Base-by-base conservation (phyloP, 768 basidiomycete genomes). In the Boletus eberwhitei region DNA sequence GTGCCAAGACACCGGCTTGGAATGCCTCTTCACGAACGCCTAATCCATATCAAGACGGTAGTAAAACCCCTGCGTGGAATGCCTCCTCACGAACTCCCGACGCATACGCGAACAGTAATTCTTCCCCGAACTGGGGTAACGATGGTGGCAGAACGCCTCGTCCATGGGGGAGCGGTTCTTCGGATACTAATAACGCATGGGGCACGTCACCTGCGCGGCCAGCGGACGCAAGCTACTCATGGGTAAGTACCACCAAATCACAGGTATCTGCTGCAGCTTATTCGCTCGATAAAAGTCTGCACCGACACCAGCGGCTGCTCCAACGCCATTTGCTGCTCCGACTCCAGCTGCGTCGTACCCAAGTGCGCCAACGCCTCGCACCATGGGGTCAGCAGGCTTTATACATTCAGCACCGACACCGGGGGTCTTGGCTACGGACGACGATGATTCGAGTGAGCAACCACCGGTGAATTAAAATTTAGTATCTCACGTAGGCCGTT, bases 1-100 rank as follows among this genome's bases (percentile, higher is more conserved):
- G 71, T 51, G 75, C 79, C 56, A 66, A 66, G 57, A 82, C 80
- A 29, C 81, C 82, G 0, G 80, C 79, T 21, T 84, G 78, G 83
- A 74, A 71, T 50, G 71, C 73, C 16, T 69, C 72, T 4, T 72
- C 79, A 14, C 73, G 77, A 14, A 85, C 84, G 24, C 85, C 85
- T 9, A 83, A 84, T 61, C 81, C 82, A 0, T 79, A 82, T 59
- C 64, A 62, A 43, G 63, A 64, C 1, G 52, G 62, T 22, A 4
- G 39, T 4, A 57, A 64, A 39, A 51, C 59, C 11, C 52, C 63
- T 19, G 44, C 49, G 0, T 65, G 63, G 63, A 54, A 22, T 56
- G 54, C 63, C 1, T 59, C 72, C 1, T 70, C 78, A 6, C 72
- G 76, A 16, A 85, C 83, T 14, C 84, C 85, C 6, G 81, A 83